Conservation (phyloP, 2,329 filamentous ascomycete species). For the Phaeosphaeriaceae sp. region DNA sequence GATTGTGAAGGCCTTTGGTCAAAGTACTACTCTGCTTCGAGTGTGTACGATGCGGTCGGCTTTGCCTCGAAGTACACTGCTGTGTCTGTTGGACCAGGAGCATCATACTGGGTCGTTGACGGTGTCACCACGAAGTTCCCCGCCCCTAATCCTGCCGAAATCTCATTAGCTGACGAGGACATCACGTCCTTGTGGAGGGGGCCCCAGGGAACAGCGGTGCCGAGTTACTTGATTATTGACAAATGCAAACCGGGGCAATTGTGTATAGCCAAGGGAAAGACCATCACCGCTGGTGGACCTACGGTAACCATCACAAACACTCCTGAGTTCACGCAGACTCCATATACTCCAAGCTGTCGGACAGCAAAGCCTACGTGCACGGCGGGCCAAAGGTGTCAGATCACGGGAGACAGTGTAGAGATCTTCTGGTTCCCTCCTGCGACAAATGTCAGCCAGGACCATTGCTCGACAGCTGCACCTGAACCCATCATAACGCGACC, state of each 20-base stretch:
- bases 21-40: conserved; percentile 20
- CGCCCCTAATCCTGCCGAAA: neutral
- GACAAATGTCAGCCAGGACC: conserved; percentile 20
- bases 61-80: conserved; percentile 1
- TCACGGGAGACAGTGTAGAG: conserved; percentile 19
- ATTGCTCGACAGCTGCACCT: conserved; percentile 20
- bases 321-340: conserved; percentile 18
- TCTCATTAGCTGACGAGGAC: neutral
- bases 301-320: conserved; percentile 20
- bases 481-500: conserved; percentile 13
- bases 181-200: neutral
- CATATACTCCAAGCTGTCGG: conserved; percentile 24
- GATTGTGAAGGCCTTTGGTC: conserved; percentile 23
- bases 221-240: neutral
- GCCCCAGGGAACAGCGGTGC: neutral
- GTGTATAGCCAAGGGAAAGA: neutral
- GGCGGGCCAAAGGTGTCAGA: conserved; percentile 16
- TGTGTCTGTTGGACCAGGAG: neutral
- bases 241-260: neutral
- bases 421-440: conserved; percentile 26
- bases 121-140: neutral
- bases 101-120: neutral
- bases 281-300: conserved; percentile 18
- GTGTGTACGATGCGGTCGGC: conserved; percentile 17
- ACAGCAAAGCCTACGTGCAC: conserved; percentile 26